These are phyloP conservation scores for Selaginella tamariscina DNA, from an alignment of 75 land plant species.

Conservation along the genomic window DNA sequence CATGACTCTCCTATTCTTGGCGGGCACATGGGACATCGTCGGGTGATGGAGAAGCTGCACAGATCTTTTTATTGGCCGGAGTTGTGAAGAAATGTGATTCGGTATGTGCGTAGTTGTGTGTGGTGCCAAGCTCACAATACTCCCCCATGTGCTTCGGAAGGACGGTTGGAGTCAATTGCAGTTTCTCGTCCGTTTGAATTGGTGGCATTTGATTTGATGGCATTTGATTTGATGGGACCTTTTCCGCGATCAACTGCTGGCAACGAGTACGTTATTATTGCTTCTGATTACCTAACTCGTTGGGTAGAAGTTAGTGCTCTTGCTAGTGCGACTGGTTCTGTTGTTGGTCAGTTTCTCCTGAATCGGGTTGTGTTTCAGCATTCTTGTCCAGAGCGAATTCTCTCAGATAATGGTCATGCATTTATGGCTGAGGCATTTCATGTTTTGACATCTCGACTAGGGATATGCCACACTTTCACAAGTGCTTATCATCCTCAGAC, in stretches of 20 bases:
- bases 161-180: constrained; percentile 1
- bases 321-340: background rate
- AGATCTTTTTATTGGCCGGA: background rate
- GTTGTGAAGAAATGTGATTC: background rate
- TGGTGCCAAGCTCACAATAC: background rate
- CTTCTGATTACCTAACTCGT: constrained; percentile 6
- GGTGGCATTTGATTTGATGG: constrained; percentile 13
- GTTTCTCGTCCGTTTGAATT: constrained; percentile 8
- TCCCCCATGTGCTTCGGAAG: background rate
- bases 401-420: background rate
- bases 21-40: background rate
- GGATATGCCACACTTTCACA: constrained; percentile 1
- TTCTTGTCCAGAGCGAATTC: background rate
- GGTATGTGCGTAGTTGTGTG: background rate
- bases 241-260: constrained; percentile 8
- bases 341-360: background rate
- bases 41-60: background rate
- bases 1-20: background rate
- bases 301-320: constrained; percentile 4
- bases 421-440: constrained; percentile 3
- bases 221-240: constrained; percentile 13
- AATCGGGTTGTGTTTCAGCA: background rate
- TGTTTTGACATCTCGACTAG: background rate
- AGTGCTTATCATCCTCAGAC: background rate
- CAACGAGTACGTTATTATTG: constrained; percentile 4